These are phyloP conservation scores for Nicotiana obtusifolia DNA, from an alignment of 257 asterid genomes.

Conservation along the genomic window DNA sequence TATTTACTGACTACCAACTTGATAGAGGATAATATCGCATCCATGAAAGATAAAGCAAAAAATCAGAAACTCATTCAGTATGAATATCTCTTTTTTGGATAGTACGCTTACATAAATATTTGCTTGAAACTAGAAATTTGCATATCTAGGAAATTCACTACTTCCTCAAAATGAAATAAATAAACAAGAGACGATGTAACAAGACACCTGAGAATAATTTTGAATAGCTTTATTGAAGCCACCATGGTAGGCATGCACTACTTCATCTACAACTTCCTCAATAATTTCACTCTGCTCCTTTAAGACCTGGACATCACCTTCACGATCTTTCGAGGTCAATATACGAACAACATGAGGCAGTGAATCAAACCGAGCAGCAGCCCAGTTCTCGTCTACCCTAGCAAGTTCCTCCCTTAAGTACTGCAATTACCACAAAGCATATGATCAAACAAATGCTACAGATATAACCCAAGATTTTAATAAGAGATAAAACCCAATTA, in stretches of 20 bases:
- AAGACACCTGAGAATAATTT: constrained; percentile 94
- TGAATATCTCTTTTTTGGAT: not conserved
- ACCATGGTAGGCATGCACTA: constrained; percentile 94
- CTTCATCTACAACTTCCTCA: constrained; percentile 98
- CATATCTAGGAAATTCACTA: constrained; percentile 13
- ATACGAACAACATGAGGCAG: constrained; percentile 97
- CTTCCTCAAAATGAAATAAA: constrained; percentile 10
- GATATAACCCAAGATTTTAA: not conserved
- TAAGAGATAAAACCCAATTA: not conserved
- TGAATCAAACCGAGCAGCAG: constrained; percentile 93
- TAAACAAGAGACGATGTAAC: constrained; percentile 9
- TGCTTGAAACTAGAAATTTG: not conserved
- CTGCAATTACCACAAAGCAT: constrained; percentile 44
- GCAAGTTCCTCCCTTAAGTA: constrained; percentile 77
- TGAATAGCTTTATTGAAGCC: constrained; percentile 99
- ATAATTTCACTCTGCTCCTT: constrained; percentile 94
- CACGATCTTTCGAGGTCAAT: constrained; percentile 95
- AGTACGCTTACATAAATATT: not conserved
- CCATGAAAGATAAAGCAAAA: not conserved
- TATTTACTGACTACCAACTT: not conserved
- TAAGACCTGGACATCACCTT: constrained; percentile 70
- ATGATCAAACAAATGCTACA: not conserved
- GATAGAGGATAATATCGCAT: not conserved
- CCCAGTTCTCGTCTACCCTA: constrained; percentile 92
- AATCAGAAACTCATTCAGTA: not conserved